Conservation (phyloP, 176 grass and related monocot species). For the Echinochloa phyllopogon region DNA sequence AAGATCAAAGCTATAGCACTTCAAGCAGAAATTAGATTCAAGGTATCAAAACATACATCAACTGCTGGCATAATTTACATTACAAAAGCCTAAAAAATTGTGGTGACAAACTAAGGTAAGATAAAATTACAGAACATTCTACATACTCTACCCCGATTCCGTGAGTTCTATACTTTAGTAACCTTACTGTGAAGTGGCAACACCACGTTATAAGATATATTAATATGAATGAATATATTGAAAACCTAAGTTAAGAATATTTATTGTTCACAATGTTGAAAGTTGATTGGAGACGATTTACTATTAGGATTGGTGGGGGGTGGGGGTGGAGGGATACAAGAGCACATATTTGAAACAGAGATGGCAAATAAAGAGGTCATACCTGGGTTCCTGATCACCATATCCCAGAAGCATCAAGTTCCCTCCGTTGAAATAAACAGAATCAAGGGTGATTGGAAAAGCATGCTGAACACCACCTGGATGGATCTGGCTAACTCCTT, state of each 20-base stretch:
- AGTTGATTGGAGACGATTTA: slow-evolving; percentile 4
- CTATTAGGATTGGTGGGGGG: too few relatives aligned
- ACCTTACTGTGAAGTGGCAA: slow-evolving; percentile 9
- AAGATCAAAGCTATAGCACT: neutral
- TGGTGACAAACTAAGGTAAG: slow-evolving; percentile 5
- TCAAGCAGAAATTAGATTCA: neutral
- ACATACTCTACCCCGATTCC: neutral
- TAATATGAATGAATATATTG: slow-evolving; percentile 7
- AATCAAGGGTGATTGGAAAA: slow-evolving; percentile 82
- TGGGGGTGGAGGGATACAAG: too few relatives aligned
- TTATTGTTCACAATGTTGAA: neutral
- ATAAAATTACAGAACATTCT: slow-evolving; percentile 1
- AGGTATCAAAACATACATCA: neutral
- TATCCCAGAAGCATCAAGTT: slow-evolving; percentile 93
- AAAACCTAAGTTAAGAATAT: slow-evolving; percentile 27
- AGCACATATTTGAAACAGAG: slow-evolving; percentile 19
- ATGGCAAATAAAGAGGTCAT: slow-evolving; percentile 30
- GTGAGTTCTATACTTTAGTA: neutral
- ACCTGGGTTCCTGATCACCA: slow-evolving; percentile 92
- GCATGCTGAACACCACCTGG: slow-evolving; percentile 52
- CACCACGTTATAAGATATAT: slow-evolving; percentile 12
- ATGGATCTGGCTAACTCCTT: slow-evolving; percentile 65
- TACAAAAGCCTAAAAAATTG: slow-evolving; percentile 3
- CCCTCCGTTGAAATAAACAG: slow-evolving; percentile 85
- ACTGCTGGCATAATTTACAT: neutral